Evolutionary conservation across 2,329 filamentous ascomycete genomes (phyloP).

Genomic region (Phaeoacremonium minimum): DNA sequence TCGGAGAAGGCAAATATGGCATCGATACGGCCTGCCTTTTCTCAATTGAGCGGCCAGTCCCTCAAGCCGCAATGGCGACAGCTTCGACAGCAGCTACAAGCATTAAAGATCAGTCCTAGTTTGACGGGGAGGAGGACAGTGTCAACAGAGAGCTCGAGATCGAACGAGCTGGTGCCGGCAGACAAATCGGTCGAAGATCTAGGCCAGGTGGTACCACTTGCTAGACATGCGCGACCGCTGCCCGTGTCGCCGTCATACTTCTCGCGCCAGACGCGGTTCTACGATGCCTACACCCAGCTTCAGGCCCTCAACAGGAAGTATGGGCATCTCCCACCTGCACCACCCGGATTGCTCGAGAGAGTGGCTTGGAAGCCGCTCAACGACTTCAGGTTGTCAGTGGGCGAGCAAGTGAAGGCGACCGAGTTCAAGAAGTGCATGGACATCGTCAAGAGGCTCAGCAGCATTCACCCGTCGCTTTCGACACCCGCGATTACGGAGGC

Average conservation of each 20-base stretch:
- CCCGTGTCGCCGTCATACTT: constrained; percentile 94
- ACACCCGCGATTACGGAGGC: constrained; percentile 64
- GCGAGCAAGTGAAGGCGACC: constrained; percentile 69
- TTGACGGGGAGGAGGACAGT: constrained; percentile 5
- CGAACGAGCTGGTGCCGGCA: background rate
- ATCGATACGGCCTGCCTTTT: constrained; percentile 10
- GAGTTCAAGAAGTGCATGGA: constrained; percentile 76
- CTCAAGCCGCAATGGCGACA: constrained; percentile 12
- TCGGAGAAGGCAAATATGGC: constrained; percentile 8
- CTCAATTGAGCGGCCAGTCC: constrained; percentile 7
- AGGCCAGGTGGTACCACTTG: background rate
- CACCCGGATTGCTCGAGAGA: constrained; percentile 61
- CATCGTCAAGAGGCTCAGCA: constrained; percentile 75
- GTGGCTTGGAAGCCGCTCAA: constrained; percentile 77
- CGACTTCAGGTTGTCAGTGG: constrained; percentile 68
- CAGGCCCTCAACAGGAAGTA: constrained; percentile 69
- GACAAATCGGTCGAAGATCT: background rate
- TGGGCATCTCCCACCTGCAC: constrained; percentile 65
- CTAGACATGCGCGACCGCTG: constrained; percentile 64
- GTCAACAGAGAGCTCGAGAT: constrained; percentile 5
- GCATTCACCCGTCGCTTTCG: constrained; percentile 75
- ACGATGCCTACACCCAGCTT: constrained; percentile 74
- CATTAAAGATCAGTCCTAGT: constrained; percentile 6
- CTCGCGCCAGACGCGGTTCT: constrained; percentile 78
- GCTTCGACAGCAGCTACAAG: constrained; percentile 7